Percentiles rank a stretch among this genome's conserved stretches.
Conservation (phyloP, 306 rosid species). For the Trifolium repens region DNA sequence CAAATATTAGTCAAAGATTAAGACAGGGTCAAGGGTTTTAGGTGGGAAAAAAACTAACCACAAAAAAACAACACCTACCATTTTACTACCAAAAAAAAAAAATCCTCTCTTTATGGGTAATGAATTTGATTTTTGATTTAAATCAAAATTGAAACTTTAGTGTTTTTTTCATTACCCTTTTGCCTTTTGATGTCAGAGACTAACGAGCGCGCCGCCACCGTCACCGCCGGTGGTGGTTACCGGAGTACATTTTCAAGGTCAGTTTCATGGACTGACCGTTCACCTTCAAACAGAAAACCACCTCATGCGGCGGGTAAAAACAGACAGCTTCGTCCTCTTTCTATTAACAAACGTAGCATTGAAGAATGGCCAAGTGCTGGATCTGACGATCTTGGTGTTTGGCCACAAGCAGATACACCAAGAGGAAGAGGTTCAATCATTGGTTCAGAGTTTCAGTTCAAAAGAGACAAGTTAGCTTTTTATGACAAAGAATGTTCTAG, state of each 20-base stretch:
- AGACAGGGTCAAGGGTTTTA: constrained; percentile 72
- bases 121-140: neutral
- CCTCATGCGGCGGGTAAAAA: constrained; percentile 45
- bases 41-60: constrained; percentile 47
- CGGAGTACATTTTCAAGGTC: constrained; percentile 65
- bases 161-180: constrained; percentile 17
- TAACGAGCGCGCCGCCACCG: constrained; percentile 34
- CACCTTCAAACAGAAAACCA: constrained; percentile 59
- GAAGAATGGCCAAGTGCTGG: constrained; percentile 91
- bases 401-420: constrained; percentile 87
- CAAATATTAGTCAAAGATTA: constrained; percentile 33
- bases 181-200: constrained; percentile 62
- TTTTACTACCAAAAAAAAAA: neutral
- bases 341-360: constrained; percentile 56
- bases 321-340: constrained; percentile 82
- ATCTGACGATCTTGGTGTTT: constrained; percentile 88
- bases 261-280: constrained; percentile 80
- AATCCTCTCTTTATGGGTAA: neutral
- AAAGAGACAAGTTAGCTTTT: constrained; percentile 79
- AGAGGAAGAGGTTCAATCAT: constrained; percentile 55
- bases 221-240: constrained; percentile 20
- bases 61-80: constrained; percentile 7
- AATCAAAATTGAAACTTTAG: neutral
- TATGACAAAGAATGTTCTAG: constrained; percentile 86
- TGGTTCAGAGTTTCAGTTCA: constrained; percentile 65